Base-by-base conservation (phyloP, 163 green algal species). In the Botryococcus braunii region DNA sequence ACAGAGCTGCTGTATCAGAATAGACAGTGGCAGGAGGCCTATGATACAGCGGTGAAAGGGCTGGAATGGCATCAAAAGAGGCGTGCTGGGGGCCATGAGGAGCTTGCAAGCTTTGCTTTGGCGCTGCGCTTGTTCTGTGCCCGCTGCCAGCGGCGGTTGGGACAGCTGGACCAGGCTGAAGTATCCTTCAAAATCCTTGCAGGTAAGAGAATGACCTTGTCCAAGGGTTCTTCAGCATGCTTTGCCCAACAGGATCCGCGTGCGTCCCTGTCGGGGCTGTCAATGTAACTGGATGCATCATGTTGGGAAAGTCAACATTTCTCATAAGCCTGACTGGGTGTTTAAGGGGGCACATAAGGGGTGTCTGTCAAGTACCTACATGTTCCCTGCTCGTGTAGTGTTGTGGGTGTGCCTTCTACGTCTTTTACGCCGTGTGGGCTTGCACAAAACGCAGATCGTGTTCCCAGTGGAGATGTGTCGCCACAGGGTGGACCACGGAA, bases 1-100 rank as follows among this genome's bases (percentile, higher is more conserved):
- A 73, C 82, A 27, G 82, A 88, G 72, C 76, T 88, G 65, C 72
- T 85, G 62, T 88, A 88, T 71, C 76, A 88, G 63, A 83, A 82
- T 70, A 47, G 80, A 57, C 65, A 80, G 39, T 88, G 81, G 61
- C 40, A 69, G 43, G 65, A 73, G 2, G 73, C 79, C 8, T 72
- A 78, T 50, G 66, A 71, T 38, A 78, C 72, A 0, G 66, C 66
- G 32, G 62, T 77, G n/a, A 52, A 65, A 5, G 72, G 77, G 43
- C 62, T 83, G 74, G 65, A 71, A 60, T 83, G 74, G 74, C 70
- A 63, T 41, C 71, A 75, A 40, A 65, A 50, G 40, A 69, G 82
- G 23, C 72, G 79, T 6, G 67, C 75, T 36, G 65, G 65, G 25
- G 82, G 82, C 29, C 79, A 85, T 38, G 82, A 88, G 65, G 72